Conservation (phyloP, 2,329 filamentous ascomycete genomes). For the Biscogniauxia marginata region DNA sequence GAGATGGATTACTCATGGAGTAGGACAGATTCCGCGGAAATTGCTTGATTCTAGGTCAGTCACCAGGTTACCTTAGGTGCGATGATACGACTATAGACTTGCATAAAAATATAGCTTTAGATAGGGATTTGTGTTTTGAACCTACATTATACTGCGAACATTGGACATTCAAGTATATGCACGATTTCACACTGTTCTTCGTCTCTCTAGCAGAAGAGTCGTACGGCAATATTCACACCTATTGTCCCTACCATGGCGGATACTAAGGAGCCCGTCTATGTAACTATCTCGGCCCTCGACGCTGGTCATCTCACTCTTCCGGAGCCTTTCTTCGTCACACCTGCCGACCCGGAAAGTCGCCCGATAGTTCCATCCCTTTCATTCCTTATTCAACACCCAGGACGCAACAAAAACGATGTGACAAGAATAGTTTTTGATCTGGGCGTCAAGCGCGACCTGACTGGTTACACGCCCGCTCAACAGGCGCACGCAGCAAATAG, state of each 20-base stretch:
- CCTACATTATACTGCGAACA: too few relatives aligned
- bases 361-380: constrained; percentile 51
- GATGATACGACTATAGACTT: not conserved
- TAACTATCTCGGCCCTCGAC: constrained; percentile 37
- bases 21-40: not conserved
- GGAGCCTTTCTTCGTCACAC: constrained; percentile 44
- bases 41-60: not conserved
- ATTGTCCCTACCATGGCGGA: not conserved
- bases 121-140: not conserved
- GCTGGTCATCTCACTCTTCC: constrained; percentile 46
- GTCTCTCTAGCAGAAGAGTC: not conserved
- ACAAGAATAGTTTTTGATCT: constrained; percentile 51
- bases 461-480: constrained; percentile 42
- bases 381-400: constrained; percentile 50
- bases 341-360: constrained; percentile 40
- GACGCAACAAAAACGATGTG: constrained; percentile 23
- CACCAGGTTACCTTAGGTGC: too few relatives aligned
- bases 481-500: constrained; percentile 45
- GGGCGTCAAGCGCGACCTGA: constrained; percentile 45
- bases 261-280: constrained; percentile 18
- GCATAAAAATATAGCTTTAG: not conserved
- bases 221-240: not conserved
- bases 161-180: not conserved
- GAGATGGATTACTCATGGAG: not conserved
- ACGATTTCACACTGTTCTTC: not conserved